Conservation (phyloP, 1,284 basidiomycete species). For the Cyathus olla region DNA sequence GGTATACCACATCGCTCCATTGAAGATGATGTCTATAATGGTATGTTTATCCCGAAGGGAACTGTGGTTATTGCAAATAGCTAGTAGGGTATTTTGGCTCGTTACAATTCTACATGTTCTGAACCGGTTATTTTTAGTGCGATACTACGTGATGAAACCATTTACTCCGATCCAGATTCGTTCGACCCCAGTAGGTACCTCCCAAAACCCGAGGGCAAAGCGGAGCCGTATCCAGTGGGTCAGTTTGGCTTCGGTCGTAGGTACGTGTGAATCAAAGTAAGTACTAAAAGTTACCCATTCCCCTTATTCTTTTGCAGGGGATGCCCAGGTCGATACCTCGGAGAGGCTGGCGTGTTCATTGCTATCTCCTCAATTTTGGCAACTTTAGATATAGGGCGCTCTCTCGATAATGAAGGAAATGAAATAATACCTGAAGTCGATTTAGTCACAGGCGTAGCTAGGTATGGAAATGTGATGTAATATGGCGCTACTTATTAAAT, state of each 20-base stretch:
- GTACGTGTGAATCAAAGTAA: background rate
- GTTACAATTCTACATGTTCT: background rate
- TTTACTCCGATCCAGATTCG: background rate
- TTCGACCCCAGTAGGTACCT: constrained; percentile 2
- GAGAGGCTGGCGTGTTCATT: background rate
- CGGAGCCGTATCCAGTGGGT: background rate
- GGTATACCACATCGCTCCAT: constrained; percentile 15
- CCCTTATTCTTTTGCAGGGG: background rate
- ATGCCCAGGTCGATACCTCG: background rate
- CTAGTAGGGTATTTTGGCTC: background rate
- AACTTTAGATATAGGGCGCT: background rate
- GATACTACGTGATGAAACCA: background rate
- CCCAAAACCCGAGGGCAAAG: constrained; percentile 1
- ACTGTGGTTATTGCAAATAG: constrained; percentile 11
- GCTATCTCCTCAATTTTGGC: background rate
- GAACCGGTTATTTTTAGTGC: background rate
- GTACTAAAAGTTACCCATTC: background rate
- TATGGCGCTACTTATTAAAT: background rate
- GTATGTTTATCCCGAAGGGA: constrained; percentile 17
- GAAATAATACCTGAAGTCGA: background rate
- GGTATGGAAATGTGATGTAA: background rate
- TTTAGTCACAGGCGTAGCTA: background rate
- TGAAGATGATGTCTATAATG: constrained; percentile 12
- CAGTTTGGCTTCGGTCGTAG: constrained; percentile 3
- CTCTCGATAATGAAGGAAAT: background rate